Conservation (phyloP, 768 basidiomycete genomes). For the Boletus vermiculosoides region DNA sequence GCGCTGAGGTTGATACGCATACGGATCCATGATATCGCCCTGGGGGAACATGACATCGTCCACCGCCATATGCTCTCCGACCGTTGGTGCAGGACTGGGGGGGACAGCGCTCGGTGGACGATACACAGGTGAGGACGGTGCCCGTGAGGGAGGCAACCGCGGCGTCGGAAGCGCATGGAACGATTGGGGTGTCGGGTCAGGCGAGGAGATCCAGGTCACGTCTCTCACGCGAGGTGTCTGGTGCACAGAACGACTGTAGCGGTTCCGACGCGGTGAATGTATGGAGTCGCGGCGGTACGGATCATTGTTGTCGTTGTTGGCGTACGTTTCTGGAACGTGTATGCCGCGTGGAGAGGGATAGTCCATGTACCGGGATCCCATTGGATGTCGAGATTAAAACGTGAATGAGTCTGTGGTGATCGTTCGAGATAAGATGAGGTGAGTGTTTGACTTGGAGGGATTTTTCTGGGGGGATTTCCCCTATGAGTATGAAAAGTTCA, state of each 20-base stretch:
- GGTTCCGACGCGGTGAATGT: conserved; percentile 15
- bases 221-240: conserved; percentile 26
- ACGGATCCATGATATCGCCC: conserved; percentile 1
- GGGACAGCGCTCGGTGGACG: conserved; percentile 11
- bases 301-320: conserved; percentile 4
- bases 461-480: background rate
- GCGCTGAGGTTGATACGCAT: conserved; percentile 7
- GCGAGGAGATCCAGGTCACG: conserved; percentile 24
- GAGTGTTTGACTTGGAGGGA: background rate
- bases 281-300: conserved; percentile 4
- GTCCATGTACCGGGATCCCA: conserved; percentile 26
- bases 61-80: conserved; percentile 32
- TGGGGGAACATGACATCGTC: conserved; percentile 17
- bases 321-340: conserved; percentile 20
- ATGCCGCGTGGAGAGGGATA: conserved; percentile 26
- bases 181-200: conserved; percentile 16
- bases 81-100: conserved; percentile 25
- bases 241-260: conserved; percentile 19
- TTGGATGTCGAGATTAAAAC: background rate
- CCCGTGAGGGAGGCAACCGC: background rate
- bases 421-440: background rate
- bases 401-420: background rate
- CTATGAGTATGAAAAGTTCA: background rate
- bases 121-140: conserved; percentile 12
- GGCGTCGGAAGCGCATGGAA: conserved; percentile 4